Percentiles rank a stretch among this genome's conserved stretches.
Conservation (phyloP, 129 eudicot genomes). For the carrot (Daucus carota) region DNA sequence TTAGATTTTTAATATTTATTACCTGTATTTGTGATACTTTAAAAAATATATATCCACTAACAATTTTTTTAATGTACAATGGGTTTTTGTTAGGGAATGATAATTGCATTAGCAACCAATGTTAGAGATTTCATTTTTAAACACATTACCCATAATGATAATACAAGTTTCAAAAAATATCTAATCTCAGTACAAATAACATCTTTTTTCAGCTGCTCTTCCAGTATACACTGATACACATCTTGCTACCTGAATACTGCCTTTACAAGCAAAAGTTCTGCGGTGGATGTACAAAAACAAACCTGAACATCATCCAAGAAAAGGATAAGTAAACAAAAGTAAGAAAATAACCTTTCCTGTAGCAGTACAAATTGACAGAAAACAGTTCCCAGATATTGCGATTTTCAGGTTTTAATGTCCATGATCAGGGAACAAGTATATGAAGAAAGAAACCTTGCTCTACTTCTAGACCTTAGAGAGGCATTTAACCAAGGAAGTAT, state of each 20-base stretch:
- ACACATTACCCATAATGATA: background rate
- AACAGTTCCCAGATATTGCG: background rate
- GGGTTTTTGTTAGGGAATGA: background rate
- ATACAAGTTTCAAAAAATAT: background rate
- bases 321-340: background rate
- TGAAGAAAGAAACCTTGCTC: background rate
- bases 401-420: background rate
- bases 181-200: background rate
- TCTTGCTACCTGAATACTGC: background rate
- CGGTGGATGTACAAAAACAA: background rate
- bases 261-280: conserved; percentile 8
- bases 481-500: background rate
- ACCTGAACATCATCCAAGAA: background rate
- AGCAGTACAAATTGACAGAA: background rate
- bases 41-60: too few species aligned
- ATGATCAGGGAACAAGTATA: background rate
- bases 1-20: too few species aligned
- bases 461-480: background rate
- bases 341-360: background rate
- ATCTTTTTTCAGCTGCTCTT: conserved; percentile 4
- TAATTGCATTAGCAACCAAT: background rate
- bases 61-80: too few species aligned
- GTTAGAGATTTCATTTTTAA: background rate
- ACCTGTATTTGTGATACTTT: too few species aligned
- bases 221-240: conserved; percentile 2